phyloP scores from a whole-genome alignment of 805 yeast species.

The Cyberlindnera xylosilytica region DNA sequence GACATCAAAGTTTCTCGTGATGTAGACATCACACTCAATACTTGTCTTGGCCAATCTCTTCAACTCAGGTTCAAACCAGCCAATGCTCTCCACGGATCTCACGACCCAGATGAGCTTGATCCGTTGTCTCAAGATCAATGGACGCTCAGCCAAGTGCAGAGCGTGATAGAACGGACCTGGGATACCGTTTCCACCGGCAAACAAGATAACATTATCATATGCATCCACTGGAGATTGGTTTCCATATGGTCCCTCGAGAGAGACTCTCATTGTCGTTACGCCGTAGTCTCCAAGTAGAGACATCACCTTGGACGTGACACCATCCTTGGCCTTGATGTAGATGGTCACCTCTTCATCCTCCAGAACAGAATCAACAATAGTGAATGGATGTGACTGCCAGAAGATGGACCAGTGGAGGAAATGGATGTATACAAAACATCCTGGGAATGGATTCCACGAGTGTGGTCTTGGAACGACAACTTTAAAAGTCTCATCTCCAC shows the following conservation, averaged over 20 bases:
- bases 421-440: slow-evolving; percentile 53
- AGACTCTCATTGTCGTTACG: slow-evolving; percentile 31
- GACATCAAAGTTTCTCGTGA: slow-evolving; percentile 34
- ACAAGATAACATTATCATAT: slow-evolving; percentile 36
- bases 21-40: slow-evolving; percentile 35
- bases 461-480: slow-evolving; percentile 40
- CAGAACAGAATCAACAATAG: slow-evolving; percentile 43
- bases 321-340: slow-evolving; percentile 50
- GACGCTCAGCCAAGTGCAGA: slow-evolving; percentile 24
- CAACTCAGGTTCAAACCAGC: slow-evolving; percentile 40
- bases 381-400: slow-evolving; percentile 76
- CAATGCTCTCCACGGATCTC: slow-evolving; percentile 46
- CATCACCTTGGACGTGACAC: slow-evolving; percentile 39
- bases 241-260: slow-evolving; percentile 66
- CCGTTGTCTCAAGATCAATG: slow-evolving; percentile 26
- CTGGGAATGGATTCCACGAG: slow-evolving; percentile 49
- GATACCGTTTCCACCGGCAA: slow-evolving; percentile 53
- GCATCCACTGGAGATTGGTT: slow-evolving; percentile 34
- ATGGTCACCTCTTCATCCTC: slow-evolving; percentile 38
- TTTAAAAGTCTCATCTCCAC: slow-evolving; percentile 45
- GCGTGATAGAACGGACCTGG: slow-evolving; percentile 48
- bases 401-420: slow-evolving; percentile 48
- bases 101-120: slow-evolving; percentile 62
- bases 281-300: slow-evolving; percentile 3
- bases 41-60: slow-evolving; percentile 34